Conservation (phyloP, 2,329 filamentous ascomycete species). For the Geosmithia morbida region DNA sequence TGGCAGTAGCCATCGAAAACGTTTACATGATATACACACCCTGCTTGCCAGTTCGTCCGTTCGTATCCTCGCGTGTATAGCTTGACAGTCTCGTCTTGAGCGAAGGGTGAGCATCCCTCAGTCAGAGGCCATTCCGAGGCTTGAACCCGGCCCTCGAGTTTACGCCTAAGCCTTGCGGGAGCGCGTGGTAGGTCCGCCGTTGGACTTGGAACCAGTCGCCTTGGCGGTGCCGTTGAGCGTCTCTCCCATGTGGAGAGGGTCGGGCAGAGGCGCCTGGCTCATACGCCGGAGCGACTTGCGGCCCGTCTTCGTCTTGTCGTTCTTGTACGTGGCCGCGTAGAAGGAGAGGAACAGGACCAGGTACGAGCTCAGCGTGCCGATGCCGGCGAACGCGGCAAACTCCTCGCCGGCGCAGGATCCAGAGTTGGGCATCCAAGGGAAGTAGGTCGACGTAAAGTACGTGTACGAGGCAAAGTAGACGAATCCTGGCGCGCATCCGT, state of each 20-base stretch:
- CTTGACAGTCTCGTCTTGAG: neutral
- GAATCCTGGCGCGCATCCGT: constrained; percentile 46
- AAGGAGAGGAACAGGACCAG: constrained; percentile 97
- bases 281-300: constrained; percentile 61
- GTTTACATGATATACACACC: neutral
- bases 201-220: constrained; percentile 39
- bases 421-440: constrained; percentile 65
- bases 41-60: neutral
- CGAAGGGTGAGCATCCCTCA: neutral
- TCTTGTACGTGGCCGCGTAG: constrained; percentile 94
- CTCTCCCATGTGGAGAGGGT: constrained; percentile 54
- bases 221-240: constrained; percentile 40
- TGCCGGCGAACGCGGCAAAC: constrained; percentile 86
- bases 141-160: neutral
- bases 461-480: constrained; percentile 99
- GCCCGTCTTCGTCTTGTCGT: constrained; percentile 65
- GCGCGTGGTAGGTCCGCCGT: constrained; percentile 47
- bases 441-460: constrained; percentile 91
- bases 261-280: constrained; percentile 57
- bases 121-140: neutral
- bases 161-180: constrained; percentile 48
- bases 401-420: constrained; percentile 91
- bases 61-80: neutral
- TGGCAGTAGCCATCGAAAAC: neutral
- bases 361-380: constrained; percentile 87